phyloP scores from a whole-genome alignment of 78 protist genomes.

The Dictyostelium intermedium region DNA sequence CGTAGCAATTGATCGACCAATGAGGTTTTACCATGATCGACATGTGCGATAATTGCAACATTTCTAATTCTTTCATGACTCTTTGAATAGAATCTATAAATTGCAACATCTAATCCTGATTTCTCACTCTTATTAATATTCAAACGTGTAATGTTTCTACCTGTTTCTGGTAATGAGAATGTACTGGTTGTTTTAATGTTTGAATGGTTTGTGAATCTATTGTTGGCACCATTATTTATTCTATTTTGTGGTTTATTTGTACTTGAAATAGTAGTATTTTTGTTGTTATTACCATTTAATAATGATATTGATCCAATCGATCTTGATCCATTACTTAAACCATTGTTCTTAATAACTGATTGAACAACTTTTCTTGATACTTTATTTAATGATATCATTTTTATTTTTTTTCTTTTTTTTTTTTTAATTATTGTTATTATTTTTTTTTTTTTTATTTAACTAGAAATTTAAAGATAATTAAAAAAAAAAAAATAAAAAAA shows the following conservation, averaged over 20 bases:
- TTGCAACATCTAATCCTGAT: neutral
- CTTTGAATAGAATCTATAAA: constrained; percentile 1
- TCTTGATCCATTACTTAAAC: neutral
- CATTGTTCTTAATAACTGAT: neutral
- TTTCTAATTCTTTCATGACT: constrained; percentile 69
- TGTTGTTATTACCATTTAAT: neutral
- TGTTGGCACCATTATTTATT: neutral
- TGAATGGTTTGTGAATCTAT: neutral
- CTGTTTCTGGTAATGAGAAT: neutral
- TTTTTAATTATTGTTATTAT: no score
- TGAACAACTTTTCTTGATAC: neutral
- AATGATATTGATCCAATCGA: neutral
- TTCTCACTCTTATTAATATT: neutral
- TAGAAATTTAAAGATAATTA: no score
- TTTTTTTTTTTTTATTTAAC: no score
- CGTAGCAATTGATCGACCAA: constrained; percentile 77
- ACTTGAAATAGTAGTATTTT: neutral
- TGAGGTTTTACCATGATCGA: constrained; percentile 84
- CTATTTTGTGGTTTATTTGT: constrained; percentile 12
- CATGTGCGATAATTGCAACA: constrained; percentile 86
- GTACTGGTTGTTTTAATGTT: neutral
- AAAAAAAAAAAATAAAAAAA: neutral
- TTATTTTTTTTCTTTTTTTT: neutral
- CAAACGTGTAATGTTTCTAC: neutral
- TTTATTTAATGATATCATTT: constrained; percentile 3